Evolutionary conservation across 768 basidiomycete species (phyloP).

Genomic region (Trametes meyenii): DNA sequence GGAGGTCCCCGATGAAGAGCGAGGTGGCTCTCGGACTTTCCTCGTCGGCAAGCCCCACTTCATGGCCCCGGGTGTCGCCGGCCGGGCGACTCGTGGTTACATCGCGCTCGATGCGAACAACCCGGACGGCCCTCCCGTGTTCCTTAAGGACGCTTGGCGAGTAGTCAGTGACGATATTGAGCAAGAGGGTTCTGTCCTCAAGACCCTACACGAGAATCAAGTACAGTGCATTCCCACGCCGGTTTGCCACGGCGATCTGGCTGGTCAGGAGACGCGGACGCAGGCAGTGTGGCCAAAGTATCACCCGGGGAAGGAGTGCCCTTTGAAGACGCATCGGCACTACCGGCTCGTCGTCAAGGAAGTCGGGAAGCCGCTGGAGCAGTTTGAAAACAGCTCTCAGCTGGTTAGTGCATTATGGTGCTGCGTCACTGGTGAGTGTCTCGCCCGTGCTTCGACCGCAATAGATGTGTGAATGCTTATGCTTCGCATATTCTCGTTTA

Average conservation of each 20-base stretch:
- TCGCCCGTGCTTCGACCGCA: too few species aligned
- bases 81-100: slow-evolving; percentile 14
- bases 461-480: too few species aligned
- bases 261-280: slow-evolving; percentile 1
- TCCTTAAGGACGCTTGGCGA: slow-evolving; percentile 14
- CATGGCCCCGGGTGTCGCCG: neutral
- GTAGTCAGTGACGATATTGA: neutral
- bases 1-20: neutral
- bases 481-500: too few species aligned
- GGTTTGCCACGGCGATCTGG: slow-evolving; percentile 3
- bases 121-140: neutral
- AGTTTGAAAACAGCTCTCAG: neutral
- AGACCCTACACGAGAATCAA: neutral
- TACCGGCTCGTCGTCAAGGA: slow-evolving; percentile 1
- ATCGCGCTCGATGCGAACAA: neutral
- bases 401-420: neutral
- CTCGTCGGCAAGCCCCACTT: slow-evolving; percentile 4
- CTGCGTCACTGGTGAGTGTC: neutral
- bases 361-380: neutral
- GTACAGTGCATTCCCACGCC: neutral
- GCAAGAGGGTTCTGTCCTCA: neutral
- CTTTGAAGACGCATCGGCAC: neutral
- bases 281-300: neutral
- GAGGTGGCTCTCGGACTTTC: neutral
- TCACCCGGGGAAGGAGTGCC: neutral